Conservation (phyloP, 2,329 filamentous ascomycete genomes). For the Beauveria asiatica region DNA sequence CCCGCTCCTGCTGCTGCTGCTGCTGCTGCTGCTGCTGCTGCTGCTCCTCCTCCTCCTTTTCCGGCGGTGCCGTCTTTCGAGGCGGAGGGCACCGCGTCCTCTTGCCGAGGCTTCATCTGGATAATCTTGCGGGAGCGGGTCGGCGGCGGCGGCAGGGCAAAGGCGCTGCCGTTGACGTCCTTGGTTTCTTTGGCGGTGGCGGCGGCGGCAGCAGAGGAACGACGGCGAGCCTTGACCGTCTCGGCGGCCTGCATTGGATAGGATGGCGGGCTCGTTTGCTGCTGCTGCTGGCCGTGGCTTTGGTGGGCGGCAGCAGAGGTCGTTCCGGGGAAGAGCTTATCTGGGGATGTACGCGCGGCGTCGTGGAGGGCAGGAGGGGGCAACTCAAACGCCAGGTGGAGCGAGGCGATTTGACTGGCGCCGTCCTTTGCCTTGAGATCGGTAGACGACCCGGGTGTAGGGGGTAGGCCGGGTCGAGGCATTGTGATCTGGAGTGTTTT, state of each 20-base stretch:
- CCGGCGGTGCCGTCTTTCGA: constrained; percentile 18
- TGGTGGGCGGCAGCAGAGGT: neutral
- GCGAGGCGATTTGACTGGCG: constrained; percentile 46
- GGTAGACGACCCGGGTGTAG: constrained; percentile 71
- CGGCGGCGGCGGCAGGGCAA: constrained; percentile 82
- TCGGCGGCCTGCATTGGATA: constrained; percentile 42
- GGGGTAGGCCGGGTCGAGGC: constrained; percentile 59
- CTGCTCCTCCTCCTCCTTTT: neutral
- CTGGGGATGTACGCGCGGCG: constrained; percentile 35
- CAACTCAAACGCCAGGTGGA: constrained; percentile 65
- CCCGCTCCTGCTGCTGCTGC: neutral
- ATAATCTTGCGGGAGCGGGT: constrained; percentile 93
- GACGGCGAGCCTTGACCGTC: constrained; percentile 44
- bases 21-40: no score
- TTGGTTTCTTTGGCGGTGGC: constrained; percentile 39
- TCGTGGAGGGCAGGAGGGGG: constrained; percentile 64
- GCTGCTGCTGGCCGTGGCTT: constrained; percentile 13
- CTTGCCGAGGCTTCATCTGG: constrained; percentile 74
- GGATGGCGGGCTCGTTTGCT: constrained; percentile 15
- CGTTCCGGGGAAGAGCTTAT: constrained; percentile 12
- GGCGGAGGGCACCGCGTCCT: constrained; percentile 26
- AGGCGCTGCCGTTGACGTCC: constrained; percentile 43
- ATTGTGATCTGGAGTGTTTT: constrained; percentile 32
- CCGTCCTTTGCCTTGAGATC: constrained; percentile 69
- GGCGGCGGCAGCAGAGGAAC: constrained; percentile 38